Base-by-base conservation (phyloP, 495 filamentous ascomycete genomes). In the Bombardia bombarda region DNA sequence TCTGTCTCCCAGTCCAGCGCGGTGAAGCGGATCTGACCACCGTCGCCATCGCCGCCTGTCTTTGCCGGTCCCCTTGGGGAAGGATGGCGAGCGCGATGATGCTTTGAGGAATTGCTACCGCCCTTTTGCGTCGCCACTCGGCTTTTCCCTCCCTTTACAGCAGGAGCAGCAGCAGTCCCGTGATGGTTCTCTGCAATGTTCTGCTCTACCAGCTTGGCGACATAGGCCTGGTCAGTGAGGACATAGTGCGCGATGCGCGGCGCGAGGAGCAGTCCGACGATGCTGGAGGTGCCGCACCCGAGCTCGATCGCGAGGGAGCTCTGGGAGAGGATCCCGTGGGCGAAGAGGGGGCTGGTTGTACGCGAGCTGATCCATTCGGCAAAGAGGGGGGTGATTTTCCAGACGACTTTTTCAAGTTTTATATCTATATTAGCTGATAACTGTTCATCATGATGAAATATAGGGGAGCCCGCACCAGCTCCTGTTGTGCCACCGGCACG, bases 311-410 rank as follows among this genome's bases (percentile, higher is more conserved):
- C 71, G 12, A 64, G 67, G 13, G 84, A 81, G 6, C 66, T 52
- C 1, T 67, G 35, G 26, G 66, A 59, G 14, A 92, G 68, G 32
- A 83, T 41, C n/a, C 61, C 60, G 42, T 70, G 50, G 2, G 60
- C 55, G 67, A 82, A 84, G 32, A 96, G 74, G 0, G 78, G 57
- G 58, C 88, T 90, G 21, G n/a, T 35, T 5, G 58, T 30, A 3
- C 58, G n/a, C 9, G 71, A 68, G 20, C 75, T 67, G 26, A 96
- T 67, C 88, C 89, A 98, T 56, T 80, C 70, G 10, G 92, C 85
- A 57, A 97, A 80, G 40, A 77, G 66, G 17, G 92, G 88, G 3
- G 89, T 94, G 54, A 95, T 84, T 68, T 86, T 92, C 92, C 92
- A 98, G 13, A 93, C 67, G 16, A 90, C 87, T 84, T 42, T 43